Evolutionary conservation across 345 rosid genomes (phyloP), one percentile per base, ranked within the genome.

Genomic region (Eucalyptus guilfoylei): DNA sequence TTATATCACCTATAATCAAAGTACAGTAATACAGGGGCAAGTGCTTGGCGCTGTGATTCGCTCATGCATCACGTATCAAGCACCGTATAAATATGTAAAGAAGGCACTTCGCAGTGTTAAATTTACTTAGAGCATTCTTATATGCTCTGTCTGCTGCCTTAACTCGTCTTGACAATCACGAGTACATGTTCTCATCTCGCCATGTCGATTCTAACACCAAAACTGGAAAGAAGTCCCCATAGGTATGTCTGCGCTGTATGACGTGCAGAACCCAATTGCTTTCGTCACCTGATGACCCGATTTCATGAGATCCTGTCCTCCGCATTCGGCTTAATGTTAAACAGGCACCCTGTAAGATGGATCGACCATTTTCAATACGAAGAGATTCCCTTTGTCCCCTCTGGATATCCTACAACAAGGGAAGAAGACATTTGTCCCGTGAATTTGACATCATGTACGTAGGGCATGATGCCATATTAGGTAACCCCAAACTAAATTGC

Each of bases 301-400:
- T 37, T 76, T 4, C 47, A 76, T 76, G 83, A 76, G 28, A 76
- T 76, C 47, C 83, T 11, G 5, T 40, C 83, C 47, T 76, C 83
- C 1, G 30, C 47, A 40, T 26, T 76, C 24, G 83, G 83, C 16
- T 40, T 76, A 44, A 40, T 21, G 47, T 21, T 40, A 76, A 52
- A 91, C 91, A 54, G 99, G 99, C 72, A 96, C 93, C 72, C 96
- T 91, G 91, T 95, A 97, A 48, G 99, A 93, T 5, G 96, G 98
- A 94, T 97, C 99, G 6, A 96, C 88, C 99, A 96, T 97, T 95
- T 95, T 97, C 94, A 97, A 89, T 93, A 97, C 52, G 92, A 97
- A 97, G 93, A 97, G 90, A 90, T 96, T 97, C 14, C 99, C 99
- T 88, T 94, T 94, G 92, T 96, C 99, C 49, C 99, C 99, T 88